A percentile compares a stretch with the other conserved stretches of the same genome.
Evolutionary conservation across 495 filamentous ascomycete genomes (phyloP).

Genomic region (Thozetella sp.): DNA sequence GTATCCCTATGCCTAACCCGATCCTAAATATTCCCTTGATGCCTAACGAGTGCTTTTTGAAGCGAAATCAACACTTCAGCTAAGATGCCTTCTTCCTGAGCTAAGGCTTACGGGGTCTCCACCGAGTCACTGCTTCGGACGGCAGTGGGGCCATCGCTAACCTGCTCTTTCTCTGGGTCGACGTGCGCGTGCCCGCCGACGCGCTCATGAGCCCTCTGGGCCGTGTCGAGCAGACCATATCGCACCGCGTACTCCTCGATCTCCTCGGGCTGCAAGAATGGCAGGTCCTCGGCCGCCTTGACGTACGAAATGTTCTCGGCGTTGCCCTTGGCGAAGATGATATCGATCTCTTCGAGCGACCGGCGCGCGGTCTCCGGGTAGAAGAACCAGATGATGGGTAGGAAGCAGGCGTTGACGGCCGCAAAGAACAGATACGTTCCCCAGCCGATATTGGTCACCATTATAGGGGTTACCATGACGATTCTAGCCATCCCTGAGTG

Average conservation of each 20-base stretch:
- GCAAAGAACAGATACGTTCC: conserved; percentile 83
- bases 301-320: conserved; percentile 77
- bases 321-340: conserved; percentile 78
- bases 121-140: neutral
- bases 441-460: conserved; percentile 70
- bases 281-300: conserved; percentile 67
- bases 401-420: conserved; percentile 66
- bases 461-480: conserved; percentile 80
- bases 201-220: neutral
- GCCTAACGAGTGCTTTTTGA: no score
- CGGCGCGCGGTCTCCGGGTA: conserved; percentile 74
- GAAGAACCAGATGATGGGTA: conserved; percentile 76
- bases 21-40: no score
- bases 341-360: conserved; percentile 78
- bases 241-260: conserved; percentile 62
- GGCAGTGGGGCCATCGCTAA: neutral
- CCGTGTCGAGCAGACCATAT: conserved; percentile 54
- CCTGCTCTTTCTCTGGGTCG: neutral
- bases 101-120: neutral
- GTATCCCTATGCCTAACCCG: no score
- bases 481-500: no score
- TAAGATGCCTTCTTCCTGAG: neutral
- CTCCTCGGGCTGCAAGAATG: conserved; percentile 62
- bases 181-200: neutral
- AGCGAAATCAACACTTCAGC: neutral